Percentiles rank a stretch among this genome's conserved stretches.
These are phyloP conservation scores for Torulaspora microellipsoides DNA, from an alignment of 805 yeast genomes.

Conservation along the genomic window DNA sequence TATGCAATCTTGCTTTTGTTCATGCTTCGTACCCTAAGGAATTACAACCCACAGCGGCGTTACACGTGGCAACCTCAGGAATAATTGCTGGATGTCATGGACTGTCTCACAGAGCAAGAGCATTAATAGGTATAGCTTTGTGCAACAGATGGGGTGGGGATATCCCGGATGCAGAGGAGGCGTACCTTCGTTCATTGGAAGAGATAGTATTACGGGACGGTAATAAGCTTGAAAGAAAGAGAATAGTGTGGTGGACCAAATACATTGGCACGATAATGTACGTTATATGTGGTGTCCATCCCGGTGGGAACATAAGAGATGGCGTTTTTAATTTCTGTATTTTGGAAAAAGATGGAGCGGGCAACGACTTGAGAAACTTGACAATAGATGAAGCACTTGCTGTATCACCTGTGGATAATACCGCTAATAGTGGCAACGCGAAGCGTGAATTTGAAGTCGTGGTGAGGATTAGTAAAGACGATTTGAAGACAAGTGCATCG, in stretches of 20 bases:
- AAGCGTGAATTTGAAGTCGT: conserved; percentile 38
- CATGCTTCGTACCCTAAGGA: conserved; percentile 76
- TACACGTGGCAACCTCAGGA: conserved; percentile 70
- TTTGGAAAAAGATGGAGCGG: conserved; percentile 29
- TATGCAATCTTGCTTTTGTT: conserved; percentile 69
- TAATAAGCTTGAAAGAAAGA: conserved; percentile 40
- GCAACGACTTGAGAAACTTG: conserved; percentile 18
- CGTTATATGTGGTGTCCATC: conserved; percentile 74
- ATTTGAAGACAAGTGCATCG: conserved; percentile 54
- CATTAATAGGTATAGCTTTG: conserved; percentile 65
- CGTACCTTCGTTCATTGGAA: conserved; percentile 44
- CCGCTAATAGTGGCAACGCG: conserved; percentile 6
- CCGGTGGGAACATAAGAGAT: conserved; percentile 71
- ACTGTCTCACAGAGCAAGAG: conserved; percentile 64
- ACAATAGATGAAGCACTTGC: conserved; percentile 22
- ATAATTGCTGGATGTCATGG: conserved; percentile 74
- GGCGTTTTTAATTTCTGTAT: conserved; percentile 47
- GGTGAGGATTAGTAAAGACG: conserved; percentile 46
- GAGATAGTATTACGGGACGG: conserved; percentile 46
- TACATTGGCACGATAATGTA: conserved; percentile 71
- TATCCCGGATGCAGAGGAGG: conserved; percentile 52
- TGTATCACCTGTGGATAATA: conserved; percentile 5
- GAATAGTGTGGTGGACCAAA: conserved; percentile 66
- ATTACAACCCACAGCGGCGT: conserved; percentile 67
- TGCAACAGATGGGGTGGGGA: conserved; percentile 84